These are phyloP conservation scores for Colletotrichum sojae DNA, from an alignment of 2,329 filamentous ascomycete species.

Conservation along the genomic window DNA sequence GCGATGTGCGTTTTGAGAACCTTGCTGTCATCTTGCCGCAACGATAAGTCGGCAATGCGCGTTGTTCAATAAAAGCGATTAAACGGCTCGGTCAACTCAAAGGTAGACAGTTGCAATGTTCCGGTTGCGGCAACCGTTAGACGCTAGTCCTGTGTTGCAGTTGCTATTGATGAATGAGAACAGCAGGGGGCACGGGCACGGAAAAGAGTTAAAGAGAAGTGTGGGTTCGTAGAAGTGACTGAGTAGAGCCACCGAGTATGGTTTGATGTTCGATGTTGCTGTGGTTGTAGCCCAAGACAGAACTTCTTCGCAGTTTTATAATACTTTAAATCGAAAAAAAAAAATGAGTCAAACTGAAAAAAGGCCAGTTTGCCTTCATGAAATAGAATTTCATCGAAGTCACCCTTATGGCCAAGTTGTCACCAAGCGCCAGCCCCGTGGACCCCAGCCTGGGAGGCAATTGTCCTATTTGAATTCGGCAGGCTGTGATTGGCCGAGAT, in stretches of 20 bases:
- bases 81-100: background rate
- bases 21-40: conserved; percentile 23
- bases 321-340: background rate
- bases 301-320: conserved; percentile 6
- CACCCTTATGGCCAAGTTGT: conserved; percentile 39
- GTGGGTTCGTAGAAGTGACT: no score
- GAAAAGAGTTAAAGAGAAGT: background rate
- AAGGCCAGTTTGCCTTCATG: conserved; percentile 40
- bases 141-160: background rate
- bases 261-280: background rate
- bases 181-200: conserved; percentile 8
- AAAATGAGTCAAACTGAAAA: conserved; percentile 38
- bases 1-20: background rate
- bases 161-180: background rate
- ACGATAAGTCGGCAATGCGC: background rate
- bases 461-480: conserved; percentile 42
- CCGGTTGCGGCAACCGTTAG: conserved; percentile 2
- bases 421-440: conserved; percentile 14
- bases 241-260: background rate
- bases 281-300: background rate
- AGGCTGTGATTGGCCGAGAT: conserved; percentile 23
- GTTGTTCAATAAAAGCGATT: background rate
- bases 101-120: background rate
- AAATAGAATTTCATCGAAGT: conserved; percentile 39
- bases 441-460: conserved; percentile 31